These are phyloP conservation scores for Neolentinus lepideus DNA, from an alignment of 1,284 basidiomycete genomes.

Conservation along the genomic window DNA sequence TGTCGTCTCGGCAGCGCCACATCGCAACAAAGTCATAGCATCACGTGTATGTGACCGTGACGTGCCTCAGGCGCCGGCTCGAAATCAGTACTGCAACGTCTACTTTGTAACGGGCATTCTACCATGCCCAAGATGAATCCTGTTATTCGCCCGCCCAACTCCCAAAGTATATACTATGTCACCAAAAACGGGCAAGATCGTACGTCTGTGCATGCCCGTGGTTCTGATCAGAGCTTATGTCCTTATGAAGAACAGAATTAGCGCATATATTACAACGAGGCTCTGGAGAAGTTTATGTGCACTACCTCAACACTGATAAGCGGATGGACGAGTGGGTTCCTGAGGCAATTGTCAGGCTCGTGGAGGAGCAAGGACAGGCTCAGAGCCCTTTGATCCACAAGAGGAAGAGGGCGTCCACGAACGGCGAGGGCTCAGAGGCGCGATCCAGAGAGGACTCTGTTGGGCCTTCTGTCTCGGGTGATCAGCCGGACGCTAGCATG, in stretches of 20 bases:
- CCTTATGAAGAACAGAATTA: conserved; percentile 26
- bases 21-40: not conserved
- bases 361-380: conserved; percentile 5
- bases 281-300: conserved; percentile 50
- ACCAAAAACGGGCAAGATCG: not conserved
- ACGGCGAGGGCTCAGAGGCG: not conserved
- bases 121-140: not conserved
- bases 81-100: not conserved
- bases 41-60: not conserved
- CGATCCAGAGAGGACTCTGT: not conserved
- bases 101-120: too few relatives aligned
- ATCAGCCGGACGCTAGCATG: conserved; percentile 6
- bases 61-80: not conserved
- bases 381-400: not conserved
- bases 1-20: not conserved
- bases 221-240: not conserved
- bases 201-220: not conserved
- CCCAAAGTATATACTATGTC: not conserved
- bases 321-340: conserved; percentile 73
- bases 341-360: conserved; percentile 28
- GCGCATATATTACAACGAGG: conserved; percentile 44
- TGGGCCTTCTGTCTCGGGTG: not conserved
- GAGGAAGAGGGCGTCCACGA: not conserved
- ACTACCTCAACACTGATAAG: conserved; percentile 66
- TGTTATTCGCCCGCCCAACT: not conserved